These are phyloP conservation scores for Mycena kentingensis DNA, from an alignment of 768 basidiomycete genomes.

Conservation along the genomic window DNA sequence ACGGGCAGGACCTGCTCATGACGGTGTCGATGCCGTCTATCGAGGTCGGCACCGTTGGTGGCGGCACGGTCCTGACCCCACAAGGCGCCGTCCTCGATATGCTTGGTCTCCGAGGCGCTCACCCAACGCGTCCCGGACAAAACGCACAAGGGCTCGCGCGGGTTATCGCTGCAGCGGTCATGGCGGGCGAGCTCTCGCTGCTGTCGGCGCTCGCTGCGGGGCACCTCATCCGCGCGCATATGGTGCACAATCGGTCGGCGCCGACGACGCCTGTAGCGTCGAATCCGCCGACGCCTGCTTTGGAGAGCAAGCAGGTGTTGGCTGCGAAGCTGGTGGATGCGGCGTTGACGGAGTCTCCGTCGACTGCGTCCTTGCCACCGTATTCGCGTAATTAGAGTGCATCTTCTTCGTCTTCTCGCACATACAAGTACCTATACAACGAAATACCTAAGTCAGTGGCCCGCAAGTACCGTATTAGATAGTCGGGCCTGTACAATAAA, in stretches of 20 bases:
- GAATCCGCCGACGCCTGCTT: slow-evolving; percentile 61
- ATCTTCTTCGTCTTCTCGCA: not conserved
- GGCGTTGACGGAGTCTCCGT: slow-evolving; percentile 35
- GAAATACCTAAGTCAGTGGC: not conserved
- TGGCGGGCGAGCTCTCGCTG: slow-evolving; percentile 95
- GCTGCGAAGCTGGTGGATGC: slow-evolving; percentile 16
- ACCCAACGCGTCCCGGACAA: slow-evolving; percentile 81
- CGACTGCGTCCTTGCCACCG: slow-evolving; percentile 45
- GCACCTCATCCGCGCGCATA: slow-evolving; percentile 90
- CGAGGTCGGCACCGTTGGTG: slow-evolving; percentile 97
- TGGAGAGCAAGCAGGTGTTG: slow-evolving; percentile 15
- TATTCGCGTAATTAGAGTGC: slow-evolving; percentile 30
- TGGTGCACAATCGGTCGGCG: slow-evolving; percentile 88
- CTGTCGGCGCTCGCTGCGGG: slow-evolving; percentile 93
- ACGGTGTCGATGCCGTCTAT: slow-evolving; percentile 98
- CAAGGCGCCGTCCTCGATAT: slow-evolving; percentile 90
- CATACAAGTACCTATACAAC: not conserved
- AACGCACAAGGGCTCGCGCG: slow-evolving; percentile 90
- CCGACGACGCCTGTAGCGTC: slow-evolving; percentile 74
- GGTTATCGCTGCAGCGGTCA: slow-evolving; percentile 88
- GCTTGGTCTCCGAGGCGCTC: slow-evolving; percentile 91
- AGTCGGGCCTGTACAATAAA: not conserved
- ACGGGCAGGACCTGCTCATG: slow-evolving; percentile 87
- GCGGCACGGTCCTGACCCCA: slow-evolving; percentile 90
- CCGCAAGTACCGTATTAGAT: not conserved